Conservation (phyloP, 2,329 filamentous ascomycete genomes). For the Fusarium nygamai region DNA sequence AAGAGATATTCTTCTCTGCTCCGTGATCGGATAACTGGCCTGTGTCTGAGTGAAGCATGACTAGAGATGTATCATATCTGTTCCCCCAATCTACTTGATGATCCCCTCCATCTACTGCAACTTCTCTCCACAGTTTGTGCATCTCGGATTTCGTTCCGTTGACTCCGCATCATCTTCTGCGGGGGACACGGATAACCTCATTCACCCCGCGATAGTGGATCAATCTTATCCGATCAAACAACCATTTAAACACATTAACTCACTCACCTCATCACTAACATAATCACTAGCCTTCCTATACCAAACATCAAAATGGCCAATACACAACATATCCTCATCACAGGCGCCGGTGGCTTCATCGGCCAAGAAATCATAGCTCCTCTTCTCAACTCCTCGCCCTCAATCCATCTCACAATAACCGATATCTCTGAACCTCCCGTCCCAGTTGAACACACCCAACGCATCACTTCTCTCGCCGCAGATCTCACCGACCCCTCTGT, state of each 20-base stretch:
- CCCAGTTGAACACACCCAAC: conserved; percentile 50
- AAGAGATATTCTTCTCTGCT: not conserved
- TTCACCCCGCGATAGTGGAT: conserved; percentile 31
- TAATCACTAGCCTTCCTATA: not conserved
- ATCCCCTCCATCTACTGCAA: not conserved
- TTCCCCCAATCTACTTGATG: not conserved
- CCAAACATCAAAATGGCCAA: conserved; percentile 19
- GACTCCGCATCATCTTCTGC: conserved; percentile 26
- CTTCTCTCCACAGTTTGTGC: not conserved
- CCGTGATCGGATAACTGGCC: not conserved
- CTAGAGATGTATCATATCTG: not conserved
- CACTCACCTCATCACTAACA: not conserved
- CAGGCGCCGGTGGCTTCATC: conserved; percentile 71
- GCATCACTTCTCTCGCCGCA: conserved; percentile 38
- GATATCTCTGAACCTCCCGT: conserved; percentile 65
- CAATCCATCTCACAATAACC: conserved; percentile 61
- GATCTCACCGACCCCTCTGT: conserved; percentile 36
- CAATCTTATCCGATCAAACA: conserved; percentile 1
- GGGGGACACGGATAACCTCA: conserved; percentile 27
- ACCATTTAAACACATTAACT: not conserved
- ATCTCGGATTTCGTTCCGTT: conserved; percentile 33
- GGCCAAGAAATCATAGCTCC: conserved; percentile 68
- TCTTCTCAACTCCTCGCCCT: conserved; percentile 55
- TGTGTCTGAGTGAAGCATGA: not conserved
- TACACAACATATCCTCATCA: conserved; percentile 63